Percentiles rank a stretch among this genome's conserved stretches.
These are phyloP conservation scores for Colletotrichum horii DNA, from an alignment of 2,329 filamentous ascomycete genomes.

Conservation along the genomic window DNA sequence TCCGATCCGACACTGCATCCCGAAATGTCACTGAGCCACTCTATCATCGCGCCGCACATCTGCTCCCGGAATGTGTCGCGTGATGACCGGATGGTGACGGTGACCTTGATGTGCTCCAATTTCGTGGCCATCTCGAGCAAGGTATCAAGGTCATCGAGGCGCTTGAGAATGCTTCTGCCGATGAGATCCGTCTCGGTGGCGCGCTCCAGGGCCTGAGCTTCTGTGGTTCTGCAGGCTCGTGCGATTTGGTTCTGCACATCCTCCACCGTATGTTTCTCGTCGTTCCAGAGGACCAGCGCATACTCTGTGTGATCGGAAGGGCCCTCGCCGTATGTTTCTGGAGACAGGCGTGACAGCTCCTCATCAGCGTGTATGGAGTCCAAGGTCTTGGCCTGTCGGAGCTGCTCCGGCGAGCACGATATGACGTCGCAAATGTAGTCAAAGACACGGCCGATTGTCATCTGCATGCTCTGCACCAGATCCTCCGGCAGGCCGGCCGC, in stretches of 20 bases:
- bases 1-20: constrained; percentile 87
- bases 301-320: constrained; percentile 76
- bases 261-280: constrained; percentile 95
- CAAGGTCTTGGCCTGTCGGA: constrained; percentile 83
- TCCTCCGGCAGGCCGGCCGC: constrained; percentile 72
- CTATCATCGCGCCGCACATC: constrained; percentile 97
- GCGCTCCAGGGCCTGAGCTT: constrained; percentile 71
- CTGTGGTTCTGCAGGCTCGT: constrained; percentile 79
- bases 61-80: constrained; percentile 96
- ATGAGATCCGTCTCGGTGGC: constrained; percentile 90
- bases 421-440: constrained; percentile 99
- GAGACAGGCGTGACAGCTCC: constrained; percentile 74
- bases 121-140: constrained; percentile 82
- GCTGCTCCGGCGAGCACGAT: constrained; percentile 95
- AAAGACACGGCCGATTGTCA: constrained; percentile 83
- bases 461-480: constrained; percentile 76
- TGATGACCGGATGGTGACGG: constrained; percentile 90
- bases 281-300: constrained; percentile 91
- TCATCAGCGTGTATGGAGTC: constrained; percentile 85
- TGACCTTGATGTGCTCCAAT: constrained; percentile 95
- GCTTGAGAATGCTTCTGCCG: constrained; percentile 84
- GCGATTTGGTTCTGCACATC: constrained; percentile 92
- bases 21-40: constrained; percentile 93
- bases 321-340: constrained; percentile 72
- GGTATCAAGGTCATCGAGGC: constrained; percentile 72